A percentile compares a stretch with the other conserved stretches of the same genome.
Conservation (phyloP, 768 basidiomycete genomes). For the Lactarius vividus region DNA sequence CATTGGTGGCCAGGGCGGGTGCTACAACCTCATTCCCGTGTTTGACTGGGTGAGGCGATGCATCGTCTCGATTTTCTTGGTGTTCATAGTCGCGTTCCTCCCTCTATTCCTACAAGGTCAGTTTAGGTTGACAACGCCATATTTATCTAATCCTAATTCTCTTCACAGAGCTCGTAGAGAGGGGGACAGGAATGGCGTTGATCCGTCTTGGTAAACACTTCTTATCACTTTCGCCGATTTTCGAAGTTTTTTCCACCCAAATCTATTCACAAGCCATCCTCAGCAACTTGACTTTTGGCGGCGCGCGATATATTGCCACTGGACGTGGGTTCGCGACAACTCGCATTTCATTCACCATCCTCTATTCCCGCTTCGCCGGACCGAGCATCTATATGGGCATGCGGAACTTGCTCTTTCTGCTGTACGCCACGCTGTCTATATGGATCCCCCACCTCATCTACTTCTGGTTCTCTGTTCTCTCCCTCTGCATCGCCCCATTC, state of each 20-base stretch:
- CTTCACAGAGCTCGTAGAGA: conserved; percentile 81
- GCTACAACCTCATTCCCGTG: conserved; percentile 94
- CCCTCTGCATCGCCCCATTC: conserved; percentile 95
- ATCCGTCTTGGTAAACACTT: conserved; percentile 96
- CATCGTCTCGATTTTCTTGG: conserved; percentile 96
- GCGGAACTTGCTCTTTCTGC: conserved; percentile 84
- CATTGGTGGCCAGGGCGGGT: conserved; percentile 82
- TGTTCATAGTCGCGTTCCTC: conserved; percentile 97
- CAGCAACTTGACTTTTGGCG: conserved; percentile 96
- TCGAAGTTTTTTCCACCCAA: conserved; percentile 98
- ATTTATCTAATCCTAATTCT: conserved; percentile 9
- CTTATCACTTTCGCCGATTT: conserved; percentile 92
- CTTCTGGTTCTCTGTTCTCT: conserved; percentile 97
- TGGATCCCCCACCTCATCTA: conserved; percentile 96
- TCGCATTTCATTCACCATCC: conserved; percentile 91
- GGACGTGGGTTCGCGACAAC: conserved; percentile 99
- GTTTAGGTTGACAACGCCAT: conserved; percentile 27
- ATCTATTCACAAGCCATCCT: conserved; percentile 97
- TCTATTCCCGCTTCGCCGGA: conserved; percentile 98
- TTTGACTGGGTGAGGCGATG: conserved; percentile 98
- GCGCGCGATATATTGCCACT: conserved; percentile 98
- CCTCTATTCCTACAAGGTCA: conserved; percentile 93
- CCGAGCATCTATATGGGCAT: conserved; percentile 99
- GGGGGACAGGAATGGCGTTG: conserved; percentile 92
- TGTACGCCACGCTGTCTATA: conserved; percentile 87